Percentiles rank a stretch among this genome's conserved stretches.
phyloP scores from a whole-genome alignment of 1,284 basidiomycete species.

The Rhodotorula sp. region DNA sequence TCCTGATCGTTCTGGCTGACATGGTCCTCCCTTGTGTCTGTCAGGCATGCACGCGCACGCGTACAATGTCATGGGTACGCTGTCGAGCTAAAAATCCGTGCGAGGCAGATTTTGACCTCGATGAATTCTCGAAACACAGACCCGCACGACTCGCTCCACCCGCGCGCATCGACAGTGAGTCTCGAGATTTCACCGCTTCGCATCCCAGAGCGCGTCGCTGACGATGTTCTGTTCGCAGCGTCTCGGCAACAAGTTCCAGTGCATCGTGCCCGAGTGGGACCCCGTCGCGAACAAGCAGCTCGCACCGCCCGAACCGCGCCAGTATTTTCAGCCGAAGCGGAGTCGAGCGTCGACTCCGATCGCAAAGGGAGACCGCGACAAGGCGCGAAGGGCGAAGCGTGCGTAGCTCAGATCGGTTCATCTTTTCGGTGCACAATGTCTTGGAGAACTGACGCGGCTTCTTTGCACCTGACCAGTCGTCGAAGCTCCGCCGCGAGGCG shows the following conservation, averaged over 20 bases:
- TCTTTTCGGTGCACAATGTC: background rate
- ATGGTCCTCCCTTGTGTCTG: too few relatives aligned
- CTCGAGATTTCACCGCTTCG: background rate
- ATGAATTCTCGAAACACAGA: conserved; percentile 17
- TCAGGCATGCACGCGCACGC: conserved; percentile 41
- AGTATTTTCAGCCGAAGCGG: conserved; percentile 32
- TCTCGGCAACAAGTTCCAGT: conserved; percentile 43
- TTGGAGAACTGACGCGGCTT: background rate
- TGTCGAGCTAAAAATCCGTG: background rate
- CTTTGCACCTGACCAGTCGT: background rate
- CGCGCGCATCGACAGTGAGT: conserved; percentile 41
- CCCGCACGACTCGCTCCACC: conserved; percentile 45
- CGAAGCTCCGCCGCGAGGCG: conserved; percentile 24
- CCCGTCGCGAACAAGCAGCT: background rate
- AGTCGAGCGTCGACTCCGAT: conserved; percentile 23
- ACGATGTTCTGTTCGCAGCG: conserved; percentile 19
- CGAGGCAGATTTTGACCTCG: background rate
- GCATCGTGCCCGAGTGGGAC: conserved; percentile 39
- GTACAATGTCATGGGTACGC: conserved; percentile 26
- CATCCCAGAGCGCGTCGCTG: background rate
- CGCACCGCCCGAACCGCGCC: conserved; percentile 2
- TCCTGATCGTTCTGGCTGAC: background rate
- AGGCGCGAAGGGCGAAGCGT: conserved; percentile 11
- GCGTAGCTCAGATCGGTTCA: background rate
- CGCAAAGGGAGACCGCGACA: conserved; percentile 9